Evolutionary conservation across 2,329 filamentous ascomycete genomes (phyloP).

Genomic region (Xylariaceae sp.): DNA sequence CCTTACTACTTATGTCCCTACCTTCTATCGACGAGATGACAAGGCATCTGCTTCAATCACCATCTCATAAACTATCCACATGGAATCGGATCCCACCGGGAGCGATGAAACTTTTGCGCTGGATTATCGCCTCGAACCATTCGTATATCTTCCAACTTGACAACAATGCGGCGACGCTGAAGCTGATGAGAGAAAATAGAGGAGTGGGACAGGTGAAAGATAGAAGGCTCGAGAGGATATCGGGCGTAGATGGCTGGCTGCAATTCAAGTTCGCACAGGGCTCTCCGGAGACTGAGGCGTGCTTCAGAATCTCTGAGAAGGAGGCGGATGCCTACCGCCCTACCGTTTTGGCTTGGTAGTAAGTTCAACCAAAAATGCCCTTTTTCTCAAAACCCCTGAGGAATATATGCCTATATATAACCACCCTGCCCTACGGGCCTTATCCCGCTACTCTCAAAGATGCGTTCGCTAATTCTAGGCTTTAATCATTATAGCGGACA

Average conservation of each 20-base stretch:
- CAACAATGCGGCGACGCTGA: conserved; percentile 23
- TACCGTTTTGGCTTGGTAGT: conserved; percentile 79
- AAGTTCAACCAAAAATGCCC: conserved; percentile 1
- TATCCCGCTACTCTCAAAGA: background rate
- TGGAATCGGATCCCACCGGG: conserved; percentile 56
- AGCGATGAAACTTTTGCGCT: conserved; percentile 64
- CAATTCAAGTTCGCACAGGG: conserved; percentile 89
- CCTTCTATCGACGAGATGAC: conserved; percentile 57
- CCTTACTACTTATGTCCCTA: conserved; percentile 50
- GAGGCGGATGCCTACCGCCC: conserved; percentile 32
- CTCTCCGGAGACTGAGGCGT: conserved; percentile 76
- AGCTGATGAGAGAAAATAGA: conserved; percentile 14
- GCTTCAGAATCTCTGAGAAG: conserved; percentile 58
- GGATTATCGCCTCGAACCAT: conserved; percentile 86
- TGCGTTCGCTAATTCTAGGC: background rate
- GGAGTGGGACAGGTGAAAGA: conserved; percentile 6
- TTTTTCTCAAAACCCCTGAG: background rate
- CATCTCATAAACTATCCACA: conserved; percentile 37
- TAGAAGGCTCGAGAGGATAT: conserved; percentile 46
- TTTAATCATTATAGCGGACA: conserved; percentile 49
- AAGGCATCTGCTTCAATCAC: conserved; percentile 38
- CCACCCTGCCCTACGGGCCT: background rate
- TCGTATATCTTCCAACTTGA: conserved; percentile 79
- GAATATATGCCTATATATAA: background rate
- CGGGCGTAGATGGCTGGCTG: conserved; percentile 60